Percentiles rank a stretch among this genome's conserved stretches.
Evolutionary conservation across 2,329 filamentous ascomycete species (phyloP).

Genomic region (Sporothrix sp.): DNA sequence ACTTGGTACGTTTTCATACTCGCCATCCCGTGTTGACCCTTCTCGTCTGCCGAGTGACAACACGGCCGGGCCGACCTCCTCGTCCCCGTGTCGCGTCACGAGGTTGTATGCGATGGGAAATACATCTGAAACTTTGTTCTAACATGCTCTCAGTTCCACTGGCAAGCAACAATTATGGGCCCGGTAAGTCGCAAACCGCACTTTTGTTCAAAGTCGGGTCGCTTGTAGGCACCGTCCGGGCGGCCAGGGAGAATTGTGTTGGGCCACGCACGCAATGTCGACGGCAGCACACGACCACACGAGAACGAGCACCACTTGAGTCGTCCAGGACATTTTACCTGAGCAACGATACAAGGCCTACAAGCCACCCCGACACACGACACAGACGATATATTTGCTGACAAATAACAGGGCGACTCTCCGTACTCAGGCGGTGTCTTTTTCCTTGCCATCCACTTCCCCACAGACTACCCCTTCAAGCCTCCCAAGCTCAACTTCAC

Average conservation of each 20-base stretch:
- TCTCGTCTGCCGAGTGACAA: not conserved
- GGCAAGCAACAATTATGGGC: slow-evolving; percentile 99
- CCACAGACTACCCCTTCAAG: slow-evolving; percentile 99
- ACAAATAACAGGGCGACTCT: slow-evolving; percentile 67
- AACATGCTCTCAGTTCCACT: slow-evolving; percentile 69
- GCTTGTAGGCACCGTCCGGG: too few relatives aligned
- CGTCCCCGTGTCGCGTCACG: not conserved
- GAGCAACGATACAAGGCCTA: too few relatives aligned
- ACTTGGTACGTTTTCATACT: slow-evolving; percentile 64
- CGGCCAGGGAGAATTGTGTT: too few relatives aligned
- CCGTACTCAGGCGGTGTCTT: slow-evolving; percentile 98
- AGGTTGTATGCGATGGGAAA: too few relatives aligned
- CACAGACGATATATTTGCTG: too few relatives aligned
- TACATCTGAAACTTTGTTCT: too few relatives aligned
- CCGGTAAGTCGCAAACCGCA: slow-evolving; percentile 57
- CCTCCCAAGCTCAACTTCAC: slow-evolving; percentile 99
- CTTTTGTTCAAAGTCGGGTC: not conserved
- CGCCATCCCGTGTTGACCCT: not conserved
- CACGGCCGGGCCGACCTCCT: too few relatives aligned
- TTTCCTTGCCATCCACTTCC: slow-evolving; percentile 98
- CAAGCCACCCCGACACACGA: not conserved
- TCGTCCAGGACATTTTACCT: not conserved
- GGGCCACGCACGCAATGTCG: too few relatives aligned
- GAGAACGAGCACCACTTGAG: too few relatives aligned
- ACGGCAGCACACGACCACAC: too few relatives aligned